phyloP scores from a whole-genome alignment of 2,329 filamentous ascomycete species.

The Boeremia lycopersici region DNA sequence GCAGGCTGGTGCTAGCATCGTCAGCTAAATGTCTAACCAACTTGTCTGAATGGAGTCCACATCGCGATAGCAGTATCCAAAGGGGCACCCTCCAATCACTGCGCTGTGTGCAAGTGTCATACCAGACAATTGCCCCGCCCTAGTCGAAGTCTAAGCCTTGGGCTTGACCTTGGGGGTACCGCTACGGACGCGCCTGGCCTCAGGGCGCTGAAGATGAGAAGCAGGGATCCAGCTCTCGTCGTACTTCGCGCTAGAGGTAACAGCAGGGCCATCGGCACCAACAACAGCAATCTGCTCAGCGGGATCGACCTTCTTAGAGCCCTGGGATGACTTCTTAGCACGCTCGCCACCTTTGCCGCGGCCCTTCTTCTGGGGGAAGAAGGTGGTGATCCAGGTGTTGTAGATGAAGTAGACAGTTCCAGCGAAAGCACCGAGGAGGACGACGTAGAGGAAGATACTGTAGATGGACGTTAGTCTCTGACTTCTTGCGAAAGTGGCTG shows the following conservation, averaged over 20 bases:
- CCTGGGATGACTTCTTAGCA: slow-evolving; percentile 64
- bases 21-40: background rate
- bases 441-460: slow-evolving; percentile 96
- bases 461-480: slow-evolving; percentile 19
- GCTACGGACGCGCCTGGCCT: slow-evolving; percentile 66
- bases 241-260: slow-evolving; percentile 75
- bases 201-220: slow-evolving; percentile 85
- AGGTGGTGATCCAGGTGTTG: slow-evolving; percentile 94
- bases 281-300: slow-evolving; percentile 65
- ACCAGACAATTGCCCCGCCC: background rate
- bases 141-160: slow-evolving; percentile 21
- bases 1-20: background rate
- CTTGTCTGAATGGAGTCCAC: background rate
- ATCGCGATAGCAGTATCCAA: background rate
- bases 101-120: background rate
- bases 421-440: slow-evolving; percentile 78
- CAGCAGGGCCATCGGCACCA: slow-evolving; percentile 72
- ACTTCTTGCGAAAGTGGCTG: background rate
- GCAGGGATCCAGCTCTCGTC: slow-evolving; percentile 94
- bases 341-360: slow-evolving; percentile 69
- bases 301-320: slow-evolving; percentile 70
- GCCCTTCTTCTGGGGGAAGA: slow-evolving; percentile 83
- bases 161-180: slow-evolving; percentile 49
- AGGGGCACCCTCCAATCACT: background rate
- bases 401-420: slow-evolving; percentile 95